Evolutionary conservation across 169 alveolate species (phyloP), one percentile per base, ranked within the genome.

Genomic region (Plasmodium sp.): DNA sequence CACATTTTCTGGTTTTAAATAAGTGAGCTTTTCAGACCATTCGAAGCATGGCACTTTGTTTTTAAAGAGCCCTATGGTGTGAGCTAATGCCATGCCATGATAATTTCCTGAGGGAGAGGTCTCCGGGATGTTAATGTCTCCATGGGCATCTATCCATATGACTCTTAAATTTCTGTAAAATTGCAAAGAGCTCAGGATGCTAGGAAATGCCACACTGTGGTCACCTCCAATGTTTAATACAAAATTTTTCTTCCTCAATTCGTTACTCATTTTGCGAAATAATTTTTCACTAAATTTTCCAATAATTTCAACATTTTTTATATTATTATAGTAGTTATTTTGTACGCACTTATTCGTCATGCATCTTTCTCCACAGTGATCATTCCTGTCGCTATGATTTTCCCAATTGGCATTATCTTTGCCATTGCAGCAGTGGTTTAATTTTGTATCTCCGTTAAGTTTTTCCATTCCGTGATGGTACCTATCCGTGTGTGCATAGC

Each of bases 101-200:
- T 86, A 85, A 84, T 96, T 93, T 39, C 95, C 94, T 0, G 96
- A 93, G 12, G 97, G 97, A 9, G 97, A 71, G 7, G 96, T 93
- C n/a, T 54, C 95, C 5, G 97, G 97, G n/a, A 94, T 84, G 84
- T 95, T 95, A 34, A 93, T 91, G 71, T 96, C 98, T 1, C 95
- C 96, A 90, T 96, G 98, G 22, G 98, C 98, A 92, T 96, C 98
- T 7, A 96, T 80, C 98, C 98, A 96, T 16, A 96, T 54, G 5
- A 96, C 93, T 74, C 85, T 95, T 27, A 93, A 58, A n/a, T 95
- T 73, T n/a, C 91, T 88, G 72, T 81, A 90, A 12, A 72, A 85
- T 36, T 92, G 90, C 77, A 92, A 75, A 33, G 93, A 39, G 5
- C 96, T 96, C 31, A 86, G 39, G 39, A 96, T 84, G 22, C 97